Base-by-base conservation (phyloP, 129 eudicot genomes). In the Tagetes patula region DNA sequence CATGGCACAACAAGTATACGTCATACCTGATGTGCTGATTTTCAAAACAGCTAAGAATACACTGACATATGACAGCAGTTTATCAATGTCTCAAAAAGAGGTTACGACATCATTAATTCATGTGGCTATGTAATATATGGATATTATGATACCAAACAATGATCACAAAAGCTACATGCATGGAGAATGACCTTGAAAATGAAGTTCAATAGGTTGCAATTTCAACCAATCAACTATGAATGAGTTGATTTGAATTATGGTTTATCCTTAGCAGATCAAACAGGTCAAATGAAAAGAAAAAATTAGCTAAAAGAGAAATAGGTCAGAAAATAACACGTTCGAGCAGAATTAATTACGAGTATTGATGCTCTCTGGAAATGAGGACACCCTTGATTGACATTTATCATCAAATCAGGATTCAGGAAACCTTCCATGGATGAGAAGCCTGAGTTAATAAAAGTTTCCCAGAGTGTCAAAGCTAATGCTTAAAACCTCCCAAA, bases 11-110 rank as follows among this genome's bases (percentile, higher is more conserved):
- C 27, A 20, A 20, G 27, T 20, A 20, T 20, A 20, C 27, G 27
- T 20, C 27, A 20, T 20, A 20, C 27, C 27, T 20, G 27, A 20
- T 20, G 27, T 20, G 27, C 27, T 20, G 27, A 20, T 48, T 34
- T 69, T 33, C 33, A 2, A 49, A 69, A 69, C 46, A 48, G 5
- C 62, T 13, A 32, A 13, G 31, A 49, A 49, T 69, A 69, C 73
- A 49, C 9, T 34, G 73, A 8, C 31, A 48, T 49, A 34, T 34
- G 14, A 69, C 14, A 49, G 53, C 20, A 27, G 8, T 69, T 10
- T 27, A 70, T n/a, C 64, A 45, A 20, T 12, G 60, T 32, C 5
- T 60, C 47, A 38, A 37, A 50, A 50, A 50, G 27, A 50, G 30
- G 30, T 50, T 50, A n/a, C 30, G n/a, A 50, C 32, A n/a, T 4